phyloP scores from a whole-genome alignment of 129 eudicot genomes.

The Mikania micrantha region DNA sequence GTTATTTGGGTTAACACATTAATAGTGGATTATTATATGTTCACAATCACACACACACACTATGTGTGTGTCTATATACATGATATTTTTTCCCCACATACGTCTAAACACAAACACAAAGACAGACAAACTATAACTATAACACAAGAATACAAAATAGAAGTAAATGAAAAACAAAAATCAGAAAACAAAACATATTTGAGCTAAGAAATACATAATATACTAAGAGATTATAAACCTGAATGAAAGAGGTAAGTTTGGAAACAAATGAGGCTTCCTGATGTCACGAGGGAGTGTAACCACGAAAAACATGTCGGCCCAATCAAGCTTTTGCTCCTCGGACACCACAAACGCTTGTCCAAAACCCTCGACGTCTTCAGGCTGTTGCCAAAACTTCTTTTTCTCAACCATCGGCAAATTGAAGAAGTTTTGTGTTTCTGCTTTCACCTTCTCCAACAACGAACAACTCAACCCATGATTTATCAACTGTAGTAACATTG shows the following conservation, averaged over 20 bases:
- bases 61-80: too few species aligned
- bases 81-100: too few species aligned
- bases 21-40: too few species aligned
- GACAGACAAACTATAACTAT: too few species aligned
- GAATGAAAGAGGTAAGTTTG: neutral
- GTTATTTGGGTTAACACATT: too few species aligned
- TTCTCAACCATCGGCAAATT: neutral
- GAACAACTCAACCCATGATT: neutral
- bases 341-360: neutral
- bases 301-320: neutral
- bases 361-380: neutral
- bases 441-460: neutral
- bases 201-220: too few species aligned
- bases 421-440: neutral
- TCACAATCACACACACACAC: too few species aligned
- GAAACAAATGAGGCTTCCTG: neutral
- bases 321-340: neutral
- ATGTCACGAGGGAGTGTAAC: neutral
- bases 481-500: neutral
- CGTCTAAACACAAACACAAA: too few species aligned
- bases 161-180: too few species aligned
- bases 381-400: neutral
- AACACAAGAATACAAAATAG: too few species aligned
- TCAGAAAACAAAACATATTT: too few species aligned
- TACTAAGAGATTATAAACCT: too few species aligned